Conservation (phyloP, 192 early-diverging fungal genomes). For the Coemansia erecta region DNA sequence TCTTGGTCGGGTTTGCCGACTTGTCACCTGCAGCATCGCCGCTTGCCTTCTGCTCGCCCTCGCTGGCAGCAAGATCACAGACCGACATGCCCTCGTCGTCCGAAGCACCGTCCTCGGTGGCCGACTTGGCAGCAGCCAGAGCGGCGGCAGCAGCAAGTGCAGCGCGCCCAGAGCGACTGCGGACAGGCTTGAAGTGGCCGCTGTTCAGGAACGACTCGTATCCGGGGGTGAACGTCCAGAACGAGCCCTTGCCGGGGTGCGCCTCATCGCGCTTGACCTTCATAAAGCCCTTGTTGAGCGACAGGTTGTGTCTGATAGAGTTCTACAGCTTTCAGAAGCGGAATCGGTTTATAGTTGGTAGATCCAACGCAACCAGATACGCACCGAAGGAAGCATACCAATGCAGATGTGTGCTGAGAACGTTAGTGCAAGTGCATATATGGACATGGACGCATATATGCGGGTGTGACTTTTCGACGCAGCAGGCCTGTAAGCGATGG, state of each 20-base stretch:
- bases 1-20: conserved; percentile 12
- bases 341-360: too few relatives aligned
- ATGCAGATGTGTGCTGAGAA: conserved; percentile 7
- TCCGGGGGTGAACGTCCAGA: conserved; percentile 65
- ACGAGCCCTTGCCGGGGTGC: conserved; percentile 82
- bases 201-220: conserved; percentile 52
- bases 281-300: conserved; percentile 80
- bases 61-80: conserved; percentile 13
- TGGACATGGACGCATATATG: background rate
- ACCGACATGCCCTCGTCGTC: conserved; percentile 13
- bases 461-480: background rate
- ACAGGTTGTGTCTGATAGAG: conserved; percentile 87
- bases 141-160: conserved; percentile 53
- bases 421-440: background rate
- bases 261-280: conserved; percentile 73
- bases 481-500: background rate
- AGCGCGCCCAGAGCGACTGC: conserved; percentile 52
- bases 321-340: conserved; percentile 59
- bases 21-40: background rate
- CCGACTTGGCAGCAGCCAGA: conserved; percentile 30
- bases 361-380: background rate
- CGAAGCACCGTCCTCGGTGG: conserved; percentile 15
- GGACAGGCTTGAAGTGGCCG: conserved; percentile 55
- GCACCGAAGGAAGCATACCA: background rate
- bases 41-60: background rate